phyloP scores from a whole-genome alignment of 257 asterid species.

The Forsythia viridissima region DNA sequence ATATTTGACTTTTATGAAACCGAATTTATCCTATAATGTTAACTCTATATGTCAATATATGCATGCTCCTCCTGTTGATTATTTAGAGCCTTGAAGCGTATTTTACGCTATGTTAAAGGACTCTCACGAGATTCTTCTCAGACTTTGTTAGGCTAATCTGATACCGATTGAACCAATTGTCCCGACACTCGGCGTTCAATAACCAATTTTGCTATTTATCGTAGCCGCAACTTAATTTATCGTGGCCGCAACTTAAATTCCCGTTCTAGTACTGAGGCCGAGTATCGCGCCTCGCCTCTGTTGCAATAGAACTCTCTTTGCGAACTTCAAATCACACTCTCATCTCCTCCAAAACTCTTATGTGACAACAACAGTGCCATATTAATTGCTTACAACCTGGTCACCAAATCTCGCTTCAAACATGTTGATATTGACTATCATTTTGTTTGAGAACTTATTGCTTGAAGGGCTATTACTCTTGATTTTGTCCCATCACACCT shows the following conservation, averaged over 20 bases:
- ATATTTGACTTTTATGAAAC: too few species aligned
- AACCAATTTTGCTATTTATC: background rate
- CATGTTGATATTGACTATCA: constrained; percentile 11
- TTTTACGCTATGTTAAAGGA: background rate
- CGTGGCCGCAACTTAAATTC: background rate
- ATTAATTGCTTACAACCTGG: background rate
- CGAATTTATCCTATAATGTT: too few species aligned
- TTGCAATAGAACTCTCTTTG: background rate
- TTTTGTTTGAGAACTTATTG: constrained; percentile 8
- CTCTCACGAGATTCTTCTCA: background rate
- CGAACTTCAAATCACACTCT: background rate
- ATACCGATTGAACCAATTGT: background rate
- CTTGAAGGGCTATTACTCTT: background rate
- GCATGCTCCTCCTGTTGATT: background rate
- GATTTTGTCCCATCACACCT: background rate
- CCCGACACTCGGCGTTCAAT: background rate
- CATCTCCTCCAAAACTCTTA: background rate
- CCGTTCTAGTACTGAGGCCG: background rate
- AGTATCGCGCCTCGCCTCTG: constrained; percentile 1
- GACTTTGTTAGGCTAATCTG: background rate
- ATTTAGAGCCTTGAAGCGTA: constrained; percentile 3
- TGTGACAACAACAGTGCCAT: background rate
- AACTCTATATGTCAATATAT: too few species aligned
- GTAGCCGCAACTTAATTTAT: background rate
- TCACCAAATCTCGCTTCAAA: background rate